phyloP scores from a whole-genome alignment of 2,329 filamentous ascomycete species.

The Aspergillus glaucus region DNA sequence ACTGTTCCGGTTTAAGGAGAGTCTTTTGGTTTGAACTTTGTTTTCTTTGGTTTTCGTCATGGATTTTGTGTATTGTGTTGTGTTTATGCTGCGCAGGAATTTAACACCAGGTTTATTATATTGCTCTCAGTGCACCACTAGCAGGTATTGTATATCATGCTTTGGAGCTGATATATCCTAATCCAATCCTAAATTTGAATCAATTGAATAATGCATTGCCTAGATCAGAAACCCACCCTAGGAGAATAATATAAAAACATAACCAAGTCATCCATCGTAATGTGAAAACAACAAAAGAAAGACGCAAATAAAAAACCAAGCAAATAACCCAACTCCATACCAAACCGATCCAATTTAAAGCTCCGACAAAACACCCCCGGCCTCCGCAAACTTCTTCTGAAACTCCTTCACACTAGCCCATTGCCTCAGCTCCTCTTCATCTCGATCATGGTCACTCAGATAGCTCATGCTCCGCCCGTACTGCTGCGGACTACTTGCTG shows the following conservation, averaged over 20 bases:
- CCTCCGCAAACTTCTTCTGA: constrained; percentile 64
- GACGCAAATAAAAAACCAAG: background rate
- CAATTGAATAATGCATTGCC: background rate
- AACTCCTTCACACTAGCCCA: constrained; percentile 78
- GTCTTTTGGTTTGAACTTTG: too few relatives aligned
- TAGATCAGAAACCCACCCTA: background rate
- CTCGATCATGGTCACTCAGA: constrained; percentile 49
- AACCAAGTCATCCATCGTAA: background rate
- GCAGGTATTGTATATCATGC: too few relatives aligned
- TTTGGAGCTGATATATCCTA: background rate
- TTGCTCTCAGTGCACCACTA: too few relatives aligned
- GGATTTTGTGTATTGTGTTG: too few relatives aligned
- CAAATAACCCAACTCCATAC: constrained; percentile 11
- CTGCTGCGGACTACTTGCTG: constrained; percentile 37
- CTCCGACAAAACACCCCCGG: constrained; percentile 46
- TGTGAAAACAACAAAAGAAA: background rate
- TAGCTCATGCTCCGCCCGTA: constrained; percentile 31
- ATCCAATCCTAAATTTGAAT: background rate
- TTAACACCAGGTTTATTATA: too few relatives aligned
- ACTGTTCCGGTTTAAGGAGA: too few relatives aligned
- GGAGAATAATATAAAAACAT: background rate
- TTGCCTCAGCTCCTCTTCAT: constrained; percentile 67
- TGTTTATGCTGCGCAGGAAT: too few relatives aligned
- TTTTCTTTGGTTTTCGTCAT: too few relatives aligned
- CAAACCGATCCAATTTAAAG: too few relatives aligned